Base-by-base conservation (phyloP, 2,329 filamentous ascomycete species). In the Diaporthe caulivora region DNA sequence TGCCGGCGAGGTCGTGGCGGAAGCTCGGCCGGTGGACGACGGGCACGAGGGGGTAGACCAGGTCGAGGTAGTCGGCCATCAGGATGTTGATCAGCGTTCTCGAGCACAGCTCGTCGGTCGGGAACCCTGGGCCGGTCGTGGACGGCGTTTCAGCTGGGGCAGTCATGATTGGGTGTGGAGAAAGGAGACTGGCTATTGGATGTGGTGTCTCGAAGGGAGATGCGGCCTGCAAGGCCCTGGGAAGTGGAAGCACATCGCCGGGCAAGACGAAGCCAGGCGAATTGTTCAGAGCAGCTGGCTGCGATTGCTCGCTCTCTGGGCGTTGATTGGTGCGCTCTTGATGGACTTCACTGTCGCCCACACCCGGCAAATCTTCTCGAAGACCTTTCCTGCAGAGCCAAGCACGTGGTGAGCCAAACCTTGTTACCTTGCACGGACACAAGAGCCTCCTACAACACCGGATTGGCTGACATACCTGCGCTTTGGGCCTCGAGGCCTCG, bases 31-130 rank as follows among this genome's bases (percentile, higher is more conserved):
- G 71, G 53, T 80, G 42, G 5, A 80, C 76, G 55, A 80, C 76
- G 7, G 78, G 78, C 2, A 79, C 73, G 7, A 80, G 72, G 0
- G 78, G 77, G 69, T 80, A 78, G 73, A 80, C 64, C 11, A 78
- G 76, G 40, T 79, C 78, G 9, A 78, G 74, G 60, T 78, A 80
- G 67, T 78, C 78, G 9, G 74, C 72, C 65, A 80, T 75, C 54
- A 80, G 75, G 26, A 70, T 70, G 42, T 75, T 72, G 47, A 80
- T 70, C 10, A 79, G 70, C 4, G 62, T 53, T 8, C 78, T 75
- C 2, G 78, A 78, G 42, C 78, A 79, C 5, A 80, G 71, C 60
- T 80, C 78, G 9, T 80, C 78, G 9, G 78, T 80, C 3, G 76
- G 77, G 17, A 76, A 79, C 75, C 44, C 42, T 26, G 44, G 42